Conservation (phyloP, 1,139 yeast species). For the Candida glucosophila region DNA sequence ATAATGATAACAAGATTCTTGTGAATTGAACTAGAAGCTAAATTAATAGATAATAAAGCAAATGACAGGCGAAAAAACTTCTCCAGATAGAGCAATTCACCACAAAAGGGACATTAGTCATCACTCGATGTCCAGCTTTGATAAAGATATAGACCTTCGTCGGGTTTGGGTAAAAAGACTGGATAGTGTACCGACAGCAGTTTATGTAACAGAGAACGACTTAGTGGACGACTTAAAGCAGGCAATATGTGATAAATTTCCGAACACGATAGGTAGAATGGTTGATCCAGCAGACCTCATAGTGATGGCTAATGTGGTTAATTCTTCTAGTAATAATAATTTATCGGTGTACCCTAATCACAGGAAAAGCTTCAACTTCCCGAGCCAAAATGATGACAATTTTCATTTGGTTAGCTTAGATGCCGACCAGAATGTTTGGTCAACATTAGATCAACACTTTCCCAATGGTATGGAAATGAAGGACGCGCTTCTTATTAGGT, state of each 20-base stretch:
- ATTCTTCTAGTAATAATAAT: background rate
- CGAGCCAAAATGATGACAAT: slow-evolving; percentile 6
- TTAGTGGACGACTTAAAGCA: slow-evolving; percentile 69
- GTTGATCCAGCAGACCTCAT: slow-evolving; percentile 67
- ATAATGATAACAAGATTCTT: no score
- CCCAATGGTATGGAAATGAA: slow-evolving; percentile 64
- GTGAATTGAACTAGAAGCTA: no score
- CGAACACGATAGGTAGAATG: slow-evolving; percentile 53
- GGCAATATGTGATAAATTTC: slow-evolving; percentile 52
- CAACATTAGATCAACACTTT: slow-evolving; percentile 48
- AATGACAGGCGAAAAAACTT: no score
- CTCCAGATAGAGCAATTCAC: no score
- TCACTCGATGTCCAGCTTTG: no score
- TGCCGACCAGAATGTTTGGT: slow-evolving; percentile 61
- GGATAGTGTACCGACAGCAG: slow-evolving; percentile 59
- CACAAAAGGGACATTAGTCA: no score
- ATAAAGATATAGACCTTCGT: slow-evolving; percentile 9
- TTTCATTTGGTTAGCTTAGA: slow-evolving; percentile 35
- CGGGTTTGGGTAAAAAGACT: slow-evolving; percentile 62
- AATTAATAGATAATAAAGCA: no score
- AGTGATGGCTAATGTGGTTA: slow-evolving; percentile 11
- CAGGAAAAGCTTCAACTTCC: background rate
- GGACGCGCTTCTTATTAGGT: slow-evolving; percentile 60
- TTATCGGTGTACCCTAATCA: background rate
- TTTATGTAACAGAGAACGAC: slow-evolving; percentile 45